These are phyloP conservation scores for Lentinus brumalis DNA, from an alignment of 768 basidiomycete species.

Conservation along the genomic window DNA sequence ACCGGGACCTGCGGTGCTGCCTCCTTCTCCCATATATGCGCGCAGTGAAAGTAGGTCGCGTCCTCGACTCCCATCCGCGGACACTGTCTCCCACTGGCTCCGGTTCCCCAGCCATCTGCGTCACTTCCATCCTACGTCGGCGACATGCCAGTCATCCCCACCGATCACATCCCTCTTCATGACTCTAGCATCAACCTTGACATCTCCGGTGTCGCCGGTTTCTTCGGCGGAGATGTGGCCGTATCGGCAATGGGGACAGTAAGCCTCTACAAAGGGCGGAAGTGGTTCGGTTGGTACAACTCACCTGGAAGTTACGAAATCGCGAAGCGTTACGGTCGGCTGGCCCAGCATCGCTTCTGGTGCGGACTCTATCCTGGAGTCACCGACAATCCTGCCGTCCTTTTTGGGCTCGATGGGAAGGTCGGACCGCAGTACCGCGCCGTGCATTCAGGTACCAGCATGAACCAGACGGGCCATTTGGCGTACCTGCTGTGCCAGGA, in stretches of 20 bases:
- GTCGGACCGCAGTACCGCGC: not conserved
- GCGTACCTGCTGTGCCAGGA: constrained; percentile 2
- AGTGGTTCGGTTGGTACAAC: constrained; percentile 17
- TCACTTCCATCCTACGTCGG: not conserved
- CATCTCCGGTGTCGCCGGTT: constrained; percentile 8
- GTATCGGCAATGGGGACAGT: not conserved
- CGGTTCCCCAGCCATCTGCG: not conserved
- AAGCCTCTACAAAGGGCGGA: not conserved
- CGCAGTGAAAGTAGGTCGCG: not conserved
- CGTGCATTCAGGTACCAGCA: not conserved
- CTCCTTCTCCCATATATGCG: not conserved
- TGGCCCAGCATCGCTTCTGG: not conserved
- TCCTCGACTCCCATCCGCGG: no score
- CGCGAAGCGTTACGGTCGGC: constrained; percentile 1
- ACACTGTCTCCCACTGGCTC: not conserved
- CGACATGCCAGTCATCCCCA: not conserved
- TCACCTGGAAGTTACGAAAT: constrained; percentile 10
- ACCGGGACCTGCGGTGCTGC: not conserved
- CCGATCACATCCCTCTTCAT: not conserved
- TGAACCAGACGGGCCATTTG: not conserved
- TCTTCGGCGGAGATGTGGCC: constrained; percentile 10
- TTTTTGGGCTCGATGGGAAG: not conserved
- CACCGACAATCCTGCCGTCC: not conserved
- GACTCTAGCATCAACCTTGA: constrained; percentile 2
- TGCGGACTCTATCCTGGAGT: constrained; percentile 4